phyloP scores from a whole-genome alignment of 2,329 filamentous ascomycete genomes.

The Orbilia oligospora region DNA sequence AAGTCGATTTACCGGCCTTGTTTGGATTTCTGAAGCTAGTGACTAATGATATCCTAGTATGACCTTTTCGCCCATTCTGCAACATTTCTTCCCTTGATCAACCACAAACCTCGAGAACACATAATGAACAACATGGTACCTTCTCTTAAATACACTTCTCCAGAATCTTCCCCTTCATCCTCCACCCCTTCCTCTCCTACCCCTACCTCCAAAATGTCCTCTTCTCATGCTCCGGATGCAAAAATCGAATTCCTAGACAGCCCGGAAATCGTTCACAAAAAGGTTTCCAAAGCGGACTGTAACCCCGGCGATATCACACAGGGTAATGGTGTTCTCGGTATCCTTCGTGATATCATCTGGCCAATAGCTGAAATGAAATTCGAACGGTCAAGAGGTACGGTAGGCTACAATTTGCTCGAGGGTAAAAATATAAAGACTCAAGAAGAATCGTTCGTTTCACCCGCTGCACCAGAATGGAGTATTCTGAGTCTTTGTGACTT shows the following conservation, averaged over 20 bases:
- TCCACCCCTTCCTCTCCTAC: slow-evolving; percentile 23
- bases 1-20: too few relatives aligned
- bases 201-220: slow-evolving; percentile 46
- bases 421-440: background rate
- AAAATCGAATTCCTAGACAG: slow-evolving; percentile 56
- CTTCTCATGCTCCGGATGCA: slow-evolving; percentile 35
- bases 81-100: slow-evolving; percentile 46
- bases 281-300: slow-evolving; percentile 43
- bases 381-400: slow-evolving; percentile 16
- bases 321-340: slow-evolving; percentile 34
- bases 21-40: background rate
- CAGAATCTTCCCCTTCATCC: slow-evolving; percentile 13
- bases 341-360: slow-evolving; percentile 52
- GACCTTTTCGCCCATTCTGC: slow-evolving; percentile 47
- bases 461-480: slow-evolving; percentile 3
- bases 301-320: slow-evolving; percentile 23
- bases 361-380: slow-evolving; percentile 44
- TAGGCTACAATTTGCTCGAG: slow-evolving; percentile 38
- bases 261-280: slow-evolving; percentile 16
- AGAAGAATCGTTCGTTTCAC: slow-evolving; percentile 7
- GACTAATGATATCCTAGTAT: slow-evolving; percentile 5
- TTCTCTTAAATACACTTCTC: slow-evolving; percentile 42
- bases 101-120: slow-evolving; percentile 47
- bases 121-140: slow-evolving; percentile 53
- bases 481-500: slow-evolving; percentile 27